Evolutionary conservation across 331 rosid genomes (phyloP), one percentile per base, ranked within the genome.

Genomic region (Quercus phellos): DNA sequence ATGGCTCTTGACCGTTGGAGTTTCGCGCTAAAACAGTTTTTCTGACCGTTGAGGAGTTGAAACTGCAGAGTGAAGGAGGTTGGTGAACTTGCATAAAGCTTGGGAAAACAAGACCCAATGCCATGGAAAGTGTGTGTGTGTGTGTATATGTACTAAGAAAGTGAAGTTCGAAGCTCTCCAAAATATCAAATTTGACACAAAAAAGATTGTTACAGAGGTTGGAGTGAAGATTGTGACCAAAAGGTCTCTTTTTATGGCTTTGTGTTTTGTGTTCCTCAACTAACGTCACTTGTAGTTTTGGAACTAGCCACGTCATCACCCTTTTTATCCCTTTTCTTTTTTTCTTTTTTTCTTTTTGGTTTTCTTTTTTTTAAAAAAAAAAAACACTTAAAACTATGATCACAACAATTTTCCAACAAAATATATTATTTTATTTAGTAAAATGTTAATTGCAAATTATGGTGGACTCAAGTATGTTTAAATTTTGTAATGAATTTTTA

Each of bases 11-110:
- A 70, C 59, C 61, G 50, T 58, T 73, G 70, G 82, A 78, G 71
- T 24, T 84, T 72, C 73, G 82, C 66, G 82, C 86, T 81, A 80
- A 29, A 53, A 68, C n/a, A 16, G 76, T 42, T 78, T 73, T 88
- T 51, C 80, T 75, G 50, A 53, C 35, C 16, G 63, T 73, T 51
- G 71, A 42, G 43, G 59, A 42, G 51, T 67, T 83, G 50, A 51
- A 30, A 42, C 73, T 26, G 34, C 73, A 19, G 34, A 29, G 32
- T 64, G 38, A 77, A 68, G n/a, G 34, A 74, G 75, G 9, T 5
- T 24, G 53, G 51, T 51, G 11, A 59, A 73, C 30, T 24, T 68
- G 72, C 66, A 56, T 11, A 16, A 53, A 14, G 53, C 70, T 61
- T 51, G 77, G 61, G 54, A 71, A 66, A 66, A 34, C 50, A 51